Evolutionary conservation across 257 asterid species (phyloP), one percentile per base, ranked within the genome.

Genomic region (Haberlea rhodopensis): DNA sequence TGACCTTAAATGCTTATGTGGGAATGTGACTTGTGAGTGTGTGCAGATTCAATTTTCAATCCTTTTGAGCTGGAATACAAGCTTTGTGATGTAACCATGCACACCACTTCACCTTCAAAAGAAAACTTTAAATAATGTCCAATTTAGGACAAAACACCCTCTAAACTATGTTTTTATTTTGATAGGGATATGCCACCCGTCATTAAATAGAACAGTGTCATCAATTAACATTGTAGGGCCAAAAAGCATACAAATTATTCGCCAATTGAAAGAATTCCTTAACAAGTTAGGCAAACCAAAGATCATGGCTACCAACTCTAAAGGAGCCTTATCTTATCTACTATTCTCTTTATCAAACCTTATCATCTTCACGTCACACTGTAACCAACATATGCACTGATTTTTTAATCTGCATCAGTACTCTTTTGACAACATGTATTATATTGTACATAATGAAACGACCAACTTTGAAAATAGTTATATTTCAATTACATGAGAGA

Each of bases 1-100:
- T 53, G n/a, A 53, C 1, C 15, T 8, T 20, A n/a, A n/a, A n/a
- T n/a, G n/a, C 8, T 53, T 0, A 6, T 1, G 29, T 20, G 27
- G 58, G 29, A 40, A 53, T 3, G 29, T n/a, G n/a, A n/a, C 21
- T 51, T 56, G 10, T 71, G 77, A 59, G 43, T 66, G 63, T 66
- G 63, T 40, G 55, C 56, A 3, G 61, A 9, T 60, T 29, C 55
- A 45, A 10, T 15, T 8, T 23, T 18, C 69, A 20, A 45, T 60
- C 45, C 66, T 72, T n/a, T 60, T 66, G 69, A 66, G 69, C 73
- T 72, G 73, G 72, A 49, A 66, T 72, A 8, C 57, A 53, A 19
- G 40, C 65, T 66, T 72, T 60, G 19, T 72, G 77, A 72, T 66
- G 77, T 61, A 66, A 66, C 40, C 60, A 34, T 34, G 45, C 45